Evolutionary conservation across 2,329 filamentous ascomycete species (phyloP), one percentile per base, ranked within the genome.

Genomic region (Arthrobotrys musiformis): DNA sequence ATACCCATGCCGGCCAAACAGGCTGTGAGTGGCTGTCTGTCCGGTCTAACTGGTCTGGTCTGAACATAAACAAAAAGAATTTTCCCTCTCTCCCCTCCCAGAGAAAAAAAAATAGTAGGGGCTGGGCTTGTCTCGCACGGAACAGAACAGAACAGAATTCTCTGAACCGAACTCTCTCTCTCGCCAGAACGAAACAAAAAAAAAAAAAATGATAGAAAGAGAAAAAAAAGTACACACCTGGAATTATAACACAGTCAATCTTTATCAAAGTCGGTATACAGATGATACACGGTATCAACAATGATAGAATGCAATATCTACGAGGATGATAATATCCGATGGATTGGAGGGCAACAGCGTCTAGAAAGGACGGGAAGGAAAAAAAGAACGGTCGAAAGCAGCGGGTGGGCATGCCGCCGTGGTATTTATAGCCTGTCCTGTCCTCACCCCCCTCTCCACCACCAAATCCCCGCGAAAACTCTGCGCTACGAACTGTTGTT

Each of bases 381-480:
- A 54, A 35, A 19, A 50, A 46, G 30, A 42, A 54, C n/a, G 26
- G 37, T 44, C 30, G 33, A 62, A 44, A 37, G 7, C 26, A 70
- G 69, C 69, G 69, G 69, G 69, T 73, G 69, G 69, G 69, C 61
- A 73, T 66, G 61, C 61, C 50, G 7, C 24, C n/a, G 69, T 54
- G 69, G 69, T 73, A 73, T 73, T 73, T 73, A 73, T 73, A 73
- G 69, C 26, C 42, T 24, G 17, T 52, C 28, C n/a, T n/a, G n/a
- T n/a, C n/a, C n/a, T n/a, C n/a, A n/a, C n/a, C n/a, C n/a, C n/a
- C n/a, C n/a, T n/a, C n/a, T n/a, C 40, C 37, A 42, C n/a, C 19
- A 15, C 40, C 19, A 42, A 42, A 42, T 42, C 40, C 15, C 54
- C 30, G 30, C 54, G 33, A 58, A 58, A 58, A 58, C 54, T 58